Conservation (phyloP, 176 grass and related monocot genomes). For the Alloteropsis semialata region DNA sequence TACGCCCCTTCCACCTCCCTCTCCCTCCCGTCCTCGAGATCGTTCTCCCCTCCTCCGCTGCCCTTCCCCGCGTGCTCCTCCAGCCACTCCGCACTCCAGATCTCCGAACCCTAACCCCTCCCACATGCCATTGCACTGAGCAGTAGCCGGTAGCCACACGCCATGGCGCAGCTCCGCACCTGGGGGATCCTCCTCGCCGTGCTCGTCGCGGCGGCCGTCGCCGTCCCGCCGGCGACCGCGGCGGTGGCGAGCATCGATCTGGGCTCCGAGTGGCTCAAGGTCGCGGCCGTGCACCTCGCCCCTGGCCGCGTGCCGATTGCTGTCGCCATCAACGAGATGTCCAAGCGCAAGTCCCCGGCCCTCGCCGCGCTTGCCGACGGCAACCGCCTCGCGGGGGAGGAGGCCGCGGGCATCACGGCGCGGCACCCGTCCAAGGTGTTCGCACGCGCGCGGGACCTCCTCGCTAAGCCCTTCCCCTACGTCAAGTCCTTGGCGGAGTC, state of each 20-base stretch:
- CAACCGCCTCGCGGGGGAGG: constrained; percentile 84
- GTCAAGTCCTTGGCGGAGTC: constrained; percentile 50
- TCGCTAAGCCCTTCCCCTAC: constrained; percentile 69
- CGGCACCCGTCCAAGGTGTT: constrained; percentile 91
- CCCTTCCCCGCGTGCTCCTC: constrained; percentile 31
- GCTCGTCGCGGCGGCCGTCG: constrained; percentile 17
- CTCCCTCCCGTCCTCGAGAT: constrained; percentile 38
- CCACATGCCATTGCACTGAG: constrained; percentile 35
- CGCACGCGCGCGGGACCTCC: constrained; percentile 73
- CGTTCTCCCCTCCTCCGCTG: constrained; percentile 22
- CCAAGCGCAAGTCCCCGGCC: constrained; percentile 94
- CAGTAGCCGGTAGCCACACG: neutral
- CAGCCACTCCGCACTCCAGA: constrained; percentile 32
- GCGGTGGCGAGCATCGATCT: constrained; percentile 96
- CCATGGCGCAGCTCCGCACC: constrained; percentile 18
- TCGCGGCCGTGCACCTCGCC: constrained; percentile 86
- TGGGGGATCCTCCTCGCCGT: constrained; percentile 16
- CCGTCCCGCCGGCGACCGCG: constrained; percentile 45
- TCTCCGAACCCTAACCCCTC: constrained; percentile 44
- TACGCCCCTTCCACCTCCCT: neutral
- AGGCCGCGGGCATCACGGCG: constrained; percentile 82
- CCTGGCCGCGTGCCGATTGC: constrained; percentile 72
- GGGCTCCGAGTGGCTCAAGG: constrained; percentile 95
- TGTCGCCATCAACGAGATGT: constrained; percentile 99
- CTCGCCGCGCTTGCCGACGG: constrained; percentile 70